A percentile compares a stretch with the other conserved stretches of the same genome.
These are phyloP conservation scores for Scytalidium sp. DNA, from an alignment of 2,329 filamentous ascomycete genomes.

Conservation along the genomic window DNA sequence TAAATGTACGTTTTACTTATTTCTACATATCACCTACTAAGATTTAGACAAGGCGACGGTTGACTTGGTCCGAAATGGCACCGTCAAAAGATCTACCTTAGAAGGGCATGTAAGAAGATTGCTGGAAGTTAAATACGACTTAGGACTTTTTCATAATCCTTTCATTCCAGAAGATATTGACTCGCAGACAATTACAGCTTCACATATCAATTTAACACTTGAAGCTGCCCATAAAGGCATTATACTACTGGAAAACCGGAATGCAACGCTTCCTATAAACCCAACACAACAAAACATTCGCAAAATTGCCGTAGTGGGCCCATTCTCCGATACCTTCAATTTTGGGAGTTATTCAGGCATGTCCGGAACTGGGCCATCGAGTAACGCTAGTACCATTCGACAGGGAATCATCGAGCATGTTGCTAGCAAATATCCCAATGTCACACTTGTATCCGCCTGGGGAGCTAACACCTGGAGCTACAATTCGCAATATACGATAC, in stretches of 20 bases:
- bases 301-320: conserved; percentile 38
- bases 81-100: conserved; percentile 31
- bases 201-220: conserved; percentile 33
- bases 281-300: conserved; percentile 24
- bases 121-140: conserved; percentile 39
- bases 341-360: conserved; percentile 40
- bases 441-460: conserved; percentile 37
- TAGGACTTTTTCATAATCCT: conserved; percentile 37
- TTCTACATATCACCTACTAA: neutral
- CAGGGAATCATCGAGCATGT: conserved; percentile 32
- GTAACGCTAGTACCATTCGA: conserved; percentile 35
- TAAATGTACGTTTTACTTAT: neutral
- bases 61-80: conserved; percentile 32
- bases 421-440: conserved; percentile 16
- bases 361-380: conserved; percentile 37
- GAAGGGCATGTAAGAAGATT: conserved; percentile 34
- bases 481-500: conserved; percentile 40
- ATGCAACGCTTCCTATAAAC: conserved; percentile 34
- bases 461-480: conserved; percentile 42
- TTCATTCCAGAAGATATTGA: conserved; percentile 32
- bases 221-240: conserved; percentile 41
- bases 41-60: conserved; percentile 33
- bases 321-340: conserved; percentile 38
- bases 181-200: conserved; percentile 31
- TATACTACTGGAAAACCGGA: conserved; percentile 39